Evolutionary conservation across 2,329 filamentous ascomycete species (phyloP), one percentile per base, ranked within the genome.

Genomic region (Aaosphaeria pasadenensis): DNA sequence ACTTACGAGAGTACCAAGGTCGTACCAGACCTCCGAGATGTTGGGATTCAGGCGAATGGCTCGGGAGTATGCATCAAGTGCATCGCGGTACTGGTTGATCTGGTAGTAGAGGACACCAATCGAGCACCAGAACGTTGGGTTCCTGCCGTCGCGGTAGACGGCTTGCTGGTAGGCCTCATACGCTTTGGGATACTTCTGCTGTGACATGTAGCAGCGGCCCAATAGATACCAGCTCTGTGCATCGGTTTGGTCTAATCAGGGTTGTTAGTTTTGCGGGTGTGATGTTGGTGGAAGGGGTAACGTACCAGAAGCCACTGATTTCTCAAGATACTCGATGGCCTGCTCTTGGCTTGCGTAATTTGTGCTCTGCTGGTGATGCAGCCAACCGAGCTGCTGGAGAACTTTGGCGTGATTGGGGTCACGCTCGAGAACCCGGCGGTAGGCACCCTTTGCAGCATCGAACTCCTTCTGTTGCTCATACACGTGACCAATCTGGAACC

Each of bases 391-490:
- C 71, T 99, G 94, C 70, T 99, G 94, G 48, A 99, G 80, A 38
- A 99, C 94, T 78, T 99, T 99, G 66, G 94, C 94, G 65, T 99
- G 94, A 66, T 91, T 92, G 7, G 94, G 91, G 63, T 96, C 92
- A 55, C 91, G 87, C 47, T 99, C 92, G 44, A 99, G 82, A 31
- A 99, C 94, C 33, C 91, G 87, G 58, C 89, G 85, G 67, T 99
- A 99, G 6, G 94, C 94, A 44, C 84, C 80, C 77, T 97, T 96
- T 43, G 94, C 94, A 56, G 85, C 87, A 56, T 97, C 91, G 65
- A 95, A 96, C 91, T 99, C 94, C 79, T 97, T 97, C 72, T 97
- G 92, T 65, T 97, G 94, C 69, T 99, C 94, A 64, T 99, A 91
- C 43, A 99, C 94, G 70, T 99, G 94, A 29, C 94, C 94, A 65